phyloP scores from a whole-genome alignment of 2,329 filamentous ascomycete species.

The Fusarium cyanostomum region DNA sequence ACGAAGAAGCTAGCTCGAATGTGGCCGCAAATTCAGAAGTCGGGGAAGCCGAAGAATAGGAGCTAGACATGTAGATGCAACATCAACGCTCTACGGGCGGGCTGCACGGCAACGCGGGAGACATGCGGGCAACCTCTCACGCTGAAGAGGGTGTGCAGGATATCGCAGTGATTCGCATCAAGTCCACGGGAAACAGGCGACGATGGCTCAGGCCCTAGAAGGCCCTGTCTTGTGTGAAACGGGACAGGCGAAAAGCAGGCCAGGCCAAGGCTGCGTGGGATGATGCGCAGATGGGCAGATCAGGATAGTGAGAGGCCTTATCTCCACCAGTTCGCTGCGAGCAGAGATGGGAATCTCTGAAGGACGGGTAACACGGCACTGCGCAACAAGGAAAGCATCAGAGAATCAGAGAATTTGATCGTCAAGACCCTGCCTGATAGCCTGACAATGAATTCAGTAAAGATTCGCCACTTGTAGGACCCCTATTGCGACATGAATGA shows the following conservation, averaged over 20 bases:
- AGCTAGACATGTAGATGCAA: no score
- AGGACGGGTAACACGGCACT: no score
- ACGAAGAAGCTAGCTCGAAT: background rate
- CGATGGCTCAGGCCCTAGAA: background rate
- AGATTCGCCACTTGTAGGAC: slow-evolving; percentile 20
- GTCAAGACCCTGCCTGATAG: no score
- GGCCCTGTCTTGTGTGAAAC: background rate
- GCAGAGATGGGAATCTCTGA: slow-evolving; percentile 3
- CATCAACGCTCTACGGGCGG: no score
- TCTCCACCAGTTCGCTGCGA: slow-evolving; percentile 28
- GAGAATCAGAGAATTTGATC: no score
- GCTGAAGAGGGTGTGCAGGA: no score
- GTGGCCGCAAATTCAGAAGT: no score
- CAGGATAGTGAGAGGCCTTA: slow-evolving; percentile 6
- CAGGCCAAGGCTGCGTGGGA: slow-evolving; percentile 22
- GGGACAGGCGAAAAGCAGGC: background rate
- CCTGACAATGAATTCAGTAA: no score
- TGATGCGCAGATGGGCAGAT: slow-evolving; percentile 4
- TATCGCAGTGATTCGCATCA: no score
- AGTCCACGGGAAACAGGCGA: slow-evolving; percentile 3
- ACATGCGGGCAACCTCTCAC: no score
- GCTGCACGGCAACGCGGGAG: no score
- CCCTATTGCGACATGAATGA: slow-evolving; percentile 20
- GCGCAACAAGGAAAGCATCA: background rate
- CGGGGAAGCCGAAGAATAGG: no score